Evolutionary conservation across 129 eudicot species (phyloP).

Genomic region (Ambrosia artemisiifolia): DNA sequence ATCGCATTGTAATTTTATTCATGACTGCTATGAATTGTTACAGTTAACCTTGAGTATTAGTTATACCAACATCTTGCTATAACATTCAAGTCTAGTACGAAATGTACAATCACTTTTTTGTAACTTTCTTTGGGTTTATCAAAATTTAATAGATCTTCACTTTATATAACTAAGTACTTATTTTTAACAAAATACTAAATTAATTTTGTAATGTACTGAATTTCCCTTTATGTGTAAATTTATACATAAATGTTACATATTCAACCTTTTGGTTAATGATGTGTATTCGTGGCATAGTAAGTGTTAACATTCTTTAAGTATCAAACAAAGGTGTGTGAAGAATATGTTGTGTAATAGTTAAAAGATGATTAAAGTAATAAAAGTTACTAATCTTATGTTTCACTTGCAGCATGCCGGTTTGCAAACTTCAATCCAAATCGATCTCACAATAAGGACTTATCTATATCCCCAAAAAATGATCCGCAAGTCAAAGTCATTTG

Average conservation of each 20-base stretch:
- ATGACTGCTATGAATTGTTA: too few relatives aligned
- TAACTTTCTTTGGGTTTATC: too few relatives aligned
- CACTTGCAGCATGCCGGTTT: constrained; percentile 4
- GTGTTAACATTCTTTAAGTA: neutral
- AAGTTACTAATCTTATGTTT: neutral
- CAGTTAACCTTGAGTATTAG: neutral
- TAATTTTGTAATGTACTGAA: neutral
- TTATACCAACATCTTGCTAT: too few relatives aligned
- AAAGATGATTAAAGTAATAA: neutral
- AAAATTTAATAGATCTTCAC: too few relatives aligned
- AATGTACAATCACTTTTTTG: too few relatives aligned
- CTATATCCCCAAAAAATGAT: neutral
- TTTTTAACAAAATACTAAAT: too few relatives aligned
- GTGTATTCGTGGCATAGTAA: too few relatives aligned
- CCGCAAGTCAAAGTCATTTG: neutral
- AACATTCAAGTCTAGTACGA: too few relatives aligned
- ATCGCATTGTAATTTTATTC: too few relatives aligned
- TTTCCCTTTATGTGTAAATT: neutral
- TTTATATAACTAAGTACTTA: too few relatives aligned
- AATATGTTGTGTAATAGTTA: neutral
- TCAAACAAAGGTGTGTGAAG: neutral
- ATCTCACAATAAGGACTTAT: too few relatives aligned
- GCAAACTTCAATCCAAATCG: neutral
- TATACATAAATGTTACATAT: neutral
- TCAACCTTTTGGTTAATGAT: too few relatives aligned